Evolutionary conservation across 306 rosid species (phyloP).

Genomic region (Corylus americana): DNA sequence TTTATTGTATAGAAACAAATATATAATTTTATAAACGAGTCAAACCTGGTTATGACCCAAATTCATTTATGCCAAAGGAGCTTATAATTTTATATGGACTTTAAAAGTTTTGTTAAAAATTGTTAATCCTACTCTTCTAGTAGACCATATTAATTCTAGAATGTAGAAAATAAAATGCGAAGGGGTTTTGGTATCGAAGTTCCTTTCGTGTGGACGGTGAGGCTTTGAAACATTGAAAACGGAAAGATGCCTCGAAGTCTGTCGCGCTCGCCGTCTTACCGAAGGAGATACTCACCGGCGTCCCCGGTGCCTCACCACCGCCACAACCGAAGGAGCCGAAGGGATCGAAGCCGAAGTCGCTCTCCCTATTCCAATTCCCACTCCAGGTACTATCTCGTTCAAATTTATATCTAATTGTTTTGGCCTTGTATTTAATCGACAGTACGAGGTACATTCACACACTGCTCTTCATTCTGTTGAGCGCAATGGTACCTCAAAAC

Average conservation of each 20-base stretch:
- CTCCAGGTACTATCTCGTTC: slow-evolving; percentile 25
- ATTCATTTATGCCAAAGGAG: too few relatives aligned
- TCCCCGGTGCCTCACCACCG: slow-evolving; percentile 40
- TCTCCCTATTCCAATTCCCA: slow-evolving; percentile 40
- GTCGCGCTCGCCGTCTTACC: slow-evolving; percentile 58
- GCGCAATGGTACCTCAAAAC: background rate
- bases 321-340: slow-evolving; percentile 42
- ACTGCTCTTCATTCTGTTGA: background rate
- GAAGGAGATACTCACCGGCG: slow-evolving; percentile 38
- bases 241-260: slow-evolving; percentile 51
- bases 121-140: too few relatives aligned
- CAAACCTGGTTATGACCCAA: too few relatives aligned
- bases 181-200: too few relatives aligned
- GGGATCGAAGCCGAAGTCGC: slow-evolving; percentile 44
- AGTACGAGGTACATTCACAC: background rate
- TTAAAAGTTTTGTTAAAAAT: too few relatives aligned
- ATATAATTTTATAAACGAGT: too few relatives aligned
- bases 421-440: background rate
- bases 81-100: too few relatives aligned
- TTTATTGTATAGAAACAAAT: too few relatives aligned
- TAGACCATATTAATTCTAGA: too few relatives aligned
- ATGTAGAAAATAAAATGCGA: too few relatives aligned
- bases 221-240: background rate
- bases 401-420: background rate
- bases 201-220: background rate